phyloP scores from a whole-genome alignment of 305 asterid genomes.

The Fraxinus albicans region DNA sequence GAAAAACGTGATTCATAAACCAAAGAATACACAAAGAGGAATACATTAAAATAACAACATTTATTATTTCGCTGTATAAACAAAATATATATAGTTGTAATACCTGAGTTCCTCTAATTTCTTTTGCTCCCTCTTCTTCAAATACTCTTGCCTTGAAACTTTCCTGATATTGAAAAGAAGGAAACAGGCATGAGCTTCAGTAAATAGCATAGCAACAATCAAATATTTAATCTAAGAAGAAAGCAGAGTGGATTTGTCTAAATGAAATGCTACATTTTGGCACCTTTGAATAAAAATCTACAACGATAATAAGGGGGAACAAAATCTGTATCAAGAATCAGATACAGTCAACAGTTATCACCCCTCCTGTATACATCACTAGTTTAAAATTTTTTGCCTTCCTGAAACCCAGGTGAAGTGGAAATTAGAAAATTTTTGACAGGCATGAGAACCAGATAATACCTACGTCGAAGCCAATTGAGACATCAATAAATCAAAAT shows the following conservation, averaged over 20 bases:
- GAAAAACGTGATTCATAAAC: neutral
- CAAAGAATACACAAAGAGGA: slow-evolving; percentile 12
- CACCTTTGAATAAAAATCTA: neutral
- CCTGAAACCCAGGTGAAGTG: neutral
- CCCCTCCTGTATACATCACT: neutral
- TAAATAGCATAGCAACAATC: slow-evolving; percentile 8
- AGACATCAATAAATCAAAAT: neutral
- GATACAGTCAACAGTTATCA: neutral
- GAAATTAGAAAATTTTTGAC: neutral
- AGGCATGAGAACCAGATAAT: neutral
- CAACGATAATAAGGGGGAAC: slow-evolving; percentile 1
- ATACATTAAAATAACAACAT: slow-evolving; percentile 18
- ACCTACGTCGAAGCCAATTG: neutral
- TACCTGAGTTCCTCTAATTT: slow-evolving; percentile 77
- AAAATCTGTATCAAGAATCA: neutral
- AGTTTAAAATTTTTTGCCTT: neutral
- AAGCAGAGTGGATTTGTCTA: neutral
- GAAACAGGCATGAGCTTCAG: slow-evolving; percentile 14
- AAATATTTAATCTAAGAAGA: neutral
- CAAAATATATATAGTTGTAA: slow-evolving; percentile 14
- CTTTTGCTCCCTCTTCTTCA: slow-evolving; percentile 90
- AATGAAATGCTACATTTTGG: neutral
- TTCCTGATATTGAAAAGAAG: slow-evolving; percentile 42
- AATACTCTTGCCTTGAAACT: slow-evolving; percentile 76
- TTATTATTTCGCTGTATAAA: slow-evolving; percentile 6